Evolutionary conservation across 768 basidiomycete species (phyloP), one percentile per base, ranked within the genome.

Genomic region (Mycena kentingensis): DNA sequence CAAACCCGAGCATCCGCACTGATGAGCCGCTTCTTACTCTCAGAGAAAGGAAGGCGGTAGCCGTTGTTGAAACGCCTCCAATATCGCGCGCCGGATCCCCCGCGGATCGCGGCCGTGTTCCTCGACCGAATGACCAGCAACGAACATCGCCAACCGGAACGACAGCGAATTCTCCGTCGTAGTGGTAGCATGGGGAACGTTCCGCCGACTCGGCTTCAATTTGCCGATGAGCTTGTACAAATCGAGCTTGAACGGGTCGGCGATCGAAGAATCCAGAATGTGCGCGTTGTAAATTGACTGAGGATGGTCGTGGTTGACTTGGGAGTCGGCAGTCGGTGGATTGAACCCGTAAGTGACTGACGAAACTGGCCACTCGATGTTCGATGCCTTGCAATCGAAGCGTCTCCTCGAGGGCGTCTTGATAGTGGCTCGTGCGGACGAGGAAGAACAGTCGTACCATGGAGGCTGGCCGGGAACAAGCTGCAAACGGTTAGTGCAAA

Each of bases 131-230:
- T n/a, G n/a, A n/a, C n/a, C n/a, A n/a, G n/a, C n/a, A n/a, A n/a
- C 89, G 19, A 89, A 90, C 83, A 98, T 88, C 1, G 87, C 79
- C 13, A 98, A 79, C 72, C 98, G 95, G 76, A 95, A 87, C 96
- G 95, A 99, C 29, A 98, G 76, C 96, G 97, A 99, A 69, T 99
- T 96, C 67, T 98, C 97, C 2, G 92, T 94, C 1, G 94, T 95
- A 8, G 81, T 81, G 0, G 94, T 98, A 4, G 98, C 93, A 34
- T 85, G 82, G 5, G 84, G 80, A 2, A 95, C 85, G 61, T 83
- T 88, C 42, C 93, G 80, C 50, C 90, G 78, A 4, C 81, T 70
- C 2, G 93, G 84, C 60, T 99, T 96, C 46, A 96, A 80, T 62
- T 90, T 90, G 37, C 93, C 96, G 77, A 98, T 88, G 29, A 99